These are phyloP conservation scores for Penicillium dipodomyicola DNA, from an alignment of 495 filamentous ascomycete species.

Conservation along the genomic window DNA sequence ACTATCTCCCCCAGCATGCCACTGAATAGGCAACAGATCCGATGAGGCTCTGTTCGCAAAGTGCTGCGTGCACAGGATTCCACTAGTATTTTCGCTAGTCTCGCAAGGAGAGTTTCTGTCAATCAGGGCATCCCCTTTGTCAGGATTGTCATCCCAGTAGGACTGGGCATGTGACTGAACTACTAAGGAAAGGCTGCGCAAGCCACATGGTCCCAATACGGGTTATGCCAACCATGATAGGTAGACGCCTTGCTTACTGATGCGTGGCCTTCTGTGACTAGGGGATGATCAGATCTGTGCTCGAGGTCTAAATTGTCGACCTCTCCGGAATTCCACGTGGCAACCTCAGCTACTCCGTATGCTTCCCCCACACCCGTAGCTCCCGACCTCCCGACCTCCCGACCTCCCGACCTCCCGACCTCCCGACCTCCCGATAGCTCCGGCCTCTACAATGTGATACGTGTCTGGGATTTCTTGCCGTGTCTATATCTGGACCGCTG, in stretches of 20 bases:
- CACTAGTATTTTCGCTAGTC: conserved; percentile 10
- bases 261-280: background rate
- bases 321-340: conserved; percentile 6
- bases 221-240: background rate
- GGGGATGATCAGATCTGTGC: background rate
- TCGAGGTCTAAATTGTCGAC: background rate
- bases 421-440: background rate
- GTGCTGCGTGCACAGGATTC: conserved; percentile 6
- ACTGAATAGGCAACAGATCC: background rate
- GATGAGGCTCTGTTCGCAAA: conserved; percentile 11
- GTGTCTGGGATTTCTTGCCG: background rate
- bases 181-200: background rate
- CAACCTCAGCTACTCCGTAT: conserved; percentile 1
- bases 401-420: background rate
- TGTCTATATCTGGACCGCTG: background rate
- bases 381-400: background rate
- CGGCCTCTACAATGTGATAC: background rate
- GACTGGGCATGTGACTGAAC: background rate
- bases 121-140: conserved; percentile 9
- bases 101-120: conserved; percentile 2
- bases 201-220: conserved; percentile 2
- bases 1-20: background rate
- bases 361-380: conserved; percentile 5
- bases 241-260: background rate
- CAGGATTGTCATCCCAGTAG: conserved; percentile 7